A percentile compares a stretch with the other conserved stretches of the same genome.
Evolutionary conservation across 1,284 basidiomycete genomes (phyloP).

Genomic region (Cutaneotrichosporon cutaneum): DNA sequence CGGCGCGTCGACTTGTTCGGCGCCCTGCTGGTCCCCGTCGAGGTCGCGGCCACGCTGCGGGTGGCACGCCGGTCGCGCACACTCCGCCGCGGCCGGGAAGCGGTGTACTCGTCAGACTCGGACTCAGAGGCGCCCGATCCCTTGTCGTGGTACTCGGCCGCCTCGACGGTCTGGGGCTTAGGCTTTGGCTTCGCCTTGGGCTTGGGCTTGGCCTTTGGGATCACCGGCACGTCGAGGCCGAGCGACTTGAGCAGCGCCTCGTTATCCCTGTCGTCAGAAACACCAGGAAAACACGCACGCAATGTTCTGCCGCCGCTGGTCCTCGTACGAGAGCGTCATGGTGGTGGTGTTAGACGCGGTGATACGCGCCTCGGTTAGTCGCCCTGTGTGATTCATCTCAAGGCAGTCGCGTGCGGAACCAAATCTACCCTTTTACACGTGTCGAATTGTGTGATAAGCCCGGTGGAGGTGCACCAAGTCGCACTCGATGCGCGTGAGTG

Average conservation of each 20-base stretch:
- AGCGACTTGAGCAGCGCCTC: slow-evolving; percentile 38
- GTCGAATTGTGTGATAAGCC: background rate
- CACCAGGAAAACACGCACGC: slow-evolving; percentile 17
- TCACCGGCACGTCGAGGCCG: slow-evolving; percentile 26
- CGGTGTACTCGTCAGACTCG: slow-evolving; percentile 3
- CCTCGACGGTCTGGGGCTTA: slow-evolving; percentile 14
- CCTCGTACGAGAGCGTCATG: slow-evolving; percentile 23
- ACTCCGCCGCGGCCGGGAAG: slow-evolving; percentile 2
- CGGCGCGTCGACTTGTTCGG: slow-evolving; percentile 9
- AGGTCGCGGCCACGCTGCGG: background rate
- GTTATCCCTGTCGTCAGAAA: slow-evolving; percentile 29
- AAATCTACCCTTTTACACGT: too few species aligned
- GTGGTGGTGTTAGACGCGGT: background rate
- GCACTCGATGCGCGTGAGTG: background rate
- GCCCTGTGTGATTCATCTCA: background rate
- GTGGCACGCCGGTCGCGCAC: background rate
- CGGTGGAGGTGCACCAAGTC: slow-evolving; percentile 8
- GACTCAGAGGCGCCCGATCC: background rate
- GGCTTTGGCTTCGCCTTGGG: slow-evolving; percentile 14
- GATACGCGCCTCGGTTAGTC: background rate
- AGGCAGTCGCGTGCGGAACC: slow-evolving; percentile 2
- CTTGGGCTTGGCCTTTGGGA: slow-evolving; percentile 12
- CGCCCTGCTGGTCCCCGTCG: slow-evolving; percentile 2
- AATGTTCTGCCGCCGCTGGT: slow-evolving; percentile 36
- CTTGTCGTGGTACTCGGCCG: background rate